A percentile compares a stretch with the other conserved stretches of the same genome.
These are phyloP conservation scores for Neofusicoccum kwambonambiense DNA, from an alignment of 2,329 filamentous ascomycete genomes.

Conservation along the genomic window DNA sequence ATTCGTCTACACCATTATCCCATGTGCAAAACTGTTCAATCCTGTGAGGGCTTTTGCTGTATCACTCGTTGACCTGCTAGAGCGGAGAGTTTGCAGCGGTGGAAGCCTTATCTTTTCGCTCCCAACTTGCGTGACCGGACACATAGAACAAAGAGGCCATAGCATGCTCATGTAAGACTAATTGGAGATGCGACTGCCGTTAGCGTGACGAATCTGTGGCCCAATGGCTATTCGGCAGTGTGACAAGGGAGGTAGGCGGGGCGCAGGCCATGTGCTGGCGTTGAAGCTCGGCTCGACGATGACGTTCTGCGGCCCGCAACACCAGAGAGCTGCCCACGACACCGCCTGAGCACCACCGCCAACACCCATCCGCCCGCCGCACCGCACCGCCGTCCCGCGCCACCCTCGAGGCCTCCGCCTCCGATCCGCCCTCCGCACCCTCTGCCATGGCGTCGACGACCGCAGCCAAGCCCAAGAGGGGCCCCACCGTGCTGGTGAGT, in stretches of 20 bases:
- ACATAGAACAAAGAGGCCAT: too few relatives aligned
- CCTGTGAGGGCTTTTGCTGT: too few relatives aligned
- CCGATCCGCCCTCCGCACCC: not conserved
- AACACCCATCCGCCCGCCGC: not conserved
- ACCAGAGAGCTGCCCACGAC: not conserved
- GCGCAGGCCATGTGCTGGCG: not conserved
- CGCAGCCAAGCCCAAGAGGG: conserved; percentile 45
- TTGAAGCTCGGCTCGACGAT: not conserved
- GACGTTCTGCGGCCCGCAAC: not conserved
- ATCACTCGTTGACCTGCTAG: too few relatives aligned
- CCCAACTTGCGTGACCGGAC: too few relatives aligned
- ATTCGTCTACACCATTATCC: too few relatives aligned
- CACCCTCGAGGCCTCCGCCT: not conserved
- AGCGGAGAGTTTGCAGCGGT: too few relatives aligned
- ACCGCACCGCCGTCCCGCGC: not conserved
- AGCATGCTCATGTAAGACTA: not conserved
- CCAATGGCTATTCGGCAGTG: not conserved
- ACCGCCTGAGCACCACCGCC: not conserved
- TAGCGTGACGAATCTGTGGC: not conserved
- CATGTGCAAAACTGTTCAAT: too few relatives aligned
- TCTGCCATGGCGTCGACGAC: conserved; percentile 15
- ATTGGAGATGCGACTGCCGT: not conserved
- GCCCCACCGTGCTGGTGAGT: conserved; percentile 61
- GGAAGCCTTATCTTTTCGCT: too few relatives aligned
- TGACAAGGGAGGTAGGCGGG: not conserved